These are phyloP conservation scores for Agaricus blazei DNA, from an alignment of 768 basidiomycete genomes.

Conservation along the genomic window DNA sequence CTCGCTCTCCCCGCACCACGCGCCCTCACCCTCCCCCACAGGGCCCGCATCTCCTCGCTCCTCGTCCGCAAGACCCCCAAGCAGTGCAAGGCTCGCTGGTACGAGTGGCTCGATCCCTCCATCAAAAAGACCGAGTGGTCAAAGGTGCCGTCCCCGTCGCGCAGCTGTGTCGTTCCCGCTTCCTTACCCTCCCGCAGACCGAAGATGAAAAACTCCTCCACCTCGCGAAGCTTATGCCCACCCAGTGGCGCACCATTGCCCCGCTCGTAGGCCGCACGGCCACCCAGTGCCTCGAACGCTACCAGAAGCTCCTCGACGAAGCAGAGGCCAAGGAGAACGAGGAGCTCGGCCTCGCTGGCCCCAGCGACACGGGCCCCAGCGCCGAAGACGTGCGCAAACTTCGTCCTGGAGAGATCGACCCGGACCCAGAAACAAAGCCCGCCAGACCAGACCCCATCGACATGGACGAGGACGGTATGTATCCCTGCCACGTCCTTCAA, in stretches of 20 bases:
- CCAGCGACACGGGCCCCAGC: constrained; percentile 75
- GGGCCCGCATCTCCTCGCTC: constrained; percentile 97
- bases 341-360: constrained; percentile 87
- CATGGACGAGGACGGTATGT: constrained; percentile 97
- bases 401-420: constrained; percentile 96
- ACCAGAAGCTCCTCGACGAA: constrained; percentile 96
- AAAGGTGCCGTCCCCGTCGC: constrained; percentile 50
- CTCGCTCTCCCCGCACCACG: not conserved
- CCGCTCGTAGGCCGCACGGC: constrained; percentile 98
- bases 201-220: constrained; percentile 99
- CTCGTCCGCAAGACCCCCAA: constrained; percentile 98
- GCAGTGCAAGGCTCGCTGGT: constrained; percentile 99
- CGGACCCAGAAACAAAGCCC: constrained; percentile 97
- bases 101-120: constrained; percentile 98
- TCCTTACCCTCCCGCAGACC: constrained; percentile 43
- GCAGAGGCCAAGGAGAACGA: constrained; percentile 96
- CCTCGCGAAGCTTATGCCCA: constrained; percentile 98
- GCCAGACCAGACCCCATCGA: constrained; percentile 98
- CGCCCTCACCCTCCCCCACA: constrained; percentile 19
- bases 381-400: constrained; percentile 90
- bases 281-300: constrained; percentile 95
- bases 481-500: not conserved
- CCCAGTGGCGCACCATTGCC: constrained; percentile 99
- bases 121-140: constrained; percentile 99
- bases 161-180: not conserved